Base-by-base conservation (phyloP, 2,329 filamentous ascomycete genomes). In the Biscogniauxia mediterranea region DNA sequence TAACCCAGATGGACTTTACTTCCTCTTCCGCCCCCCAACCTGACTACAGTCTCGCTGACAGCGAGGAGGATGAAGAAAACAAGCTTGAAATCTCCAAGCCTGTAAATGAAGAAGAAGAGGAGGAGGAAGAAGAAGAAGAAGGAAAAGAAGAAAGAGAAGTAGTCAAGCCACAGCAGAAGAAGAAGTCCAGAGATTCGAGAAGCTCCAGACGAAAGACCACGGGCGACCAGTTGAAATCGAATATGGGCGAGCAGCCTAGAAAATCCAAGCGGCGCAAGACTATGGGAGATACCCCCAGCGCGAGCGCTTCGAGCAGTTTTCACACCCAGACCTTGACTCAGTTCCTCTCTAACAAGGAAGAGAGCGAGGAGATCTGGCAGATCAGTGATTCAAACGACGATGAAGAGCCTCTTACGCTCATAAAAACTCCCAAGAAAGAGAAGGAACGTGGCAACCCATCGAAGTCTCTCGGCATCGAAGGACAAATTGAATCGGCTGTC, bases 251-350 rank as follows among this genome's bases (percentile, higher is more conserved):
- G 56, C 66, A 65, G 38, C 62, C 61, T 20, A 68, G 62, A 38
- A 56, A 54, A 25, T 60, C 61, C 15, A 75, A 75, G 63, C 67
- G 72, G 54, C 71, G 73, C 15, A 74, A 68, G 65, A 75, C 73
- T 23, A 57, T 72, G 20, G 71, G 72, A 42, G 71, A 74, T 57
- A 52, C 56, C 7, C 70, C 71, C 9, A 61, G 49, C 19, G 56
- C 60, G 11, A 64, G 54, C 23, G 58, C 61, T 17, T 69, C 71
- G 19, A 71, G 68, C 57, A 74, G 66, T 62, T 72, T 72, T 56
- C 72, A 74, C 38, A 75, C 73, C 1, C 73, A 74, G 59, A 75
- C 73, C 3, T 57, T 73, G 21, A 73, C 71, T 6, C 71, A 73
- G 55, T 56, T 71, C 1, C 55, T 71, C 11, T 62, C 70, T 17